A percentile compares a stretch with the other conserved stretches of the same genome.
Conservation (phyloP, 2,329 filamentous ascomycete genomes). For the Biscogniauxia mediterranea region DNA sequence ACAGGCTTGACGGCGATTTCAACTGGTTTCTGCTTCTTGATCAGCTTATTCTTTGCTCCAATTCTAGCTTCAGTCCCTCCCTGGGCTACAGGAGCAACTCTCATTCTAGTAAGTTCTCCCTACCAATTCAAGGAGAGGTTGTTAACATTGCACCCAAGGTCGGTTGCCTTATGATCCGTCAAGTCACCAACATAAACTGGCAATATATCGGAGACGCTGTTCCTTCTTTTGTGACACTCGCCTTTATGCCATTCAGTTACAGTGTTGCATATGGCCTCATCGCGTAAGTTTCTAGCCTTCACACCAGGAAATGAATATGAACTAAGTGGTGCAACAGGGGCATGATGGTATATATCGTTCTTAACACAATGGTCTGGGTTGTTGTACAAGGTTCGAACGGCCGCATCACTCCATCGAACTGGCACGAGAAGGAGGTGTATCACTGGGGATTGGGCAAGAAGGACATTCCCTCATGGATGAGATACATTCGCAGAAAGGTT, state of each 20-base stretch:
- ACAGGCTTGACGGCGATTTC: slow-evolving; percentile 71
- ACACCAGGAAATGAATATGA: slow-evolving; percentile 2
- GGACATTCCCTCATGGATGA: slow-evolving; percentile 57
- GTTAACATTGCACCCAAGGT: slow-evolving; percentile 43
- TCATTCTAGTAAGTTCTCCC: slow-evolving; percentile 57
- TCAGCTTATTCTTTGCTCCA: slow-evolving; percentile 72
- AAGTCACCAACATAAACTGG: slow-evolving; percentile 75
- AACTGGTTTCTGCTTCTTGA: slow-evolving; percentile 67
- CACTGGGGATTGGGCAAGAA: slow-evolving; percentile 52
- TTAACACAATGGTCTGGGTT: slow-evolving; percentile 52
- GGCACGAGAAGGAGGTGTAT: slow-evolving; percentile 55
- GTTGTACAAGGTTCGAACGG: slow-evolving; percentile 46
- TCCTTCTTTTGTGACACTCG: slow-evolving; percentile 72
- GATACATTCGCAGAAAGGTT: slow-evolving; percentile 36
- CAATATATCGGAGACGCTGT: slow-evolving; percentile 71
- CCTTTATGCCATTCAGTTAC: slow-evolving; percentile 76
- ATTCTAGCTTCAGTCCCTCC: slow-evolving; percentile 76
- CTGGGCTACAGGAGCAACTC: slow-evolving; percentile 73
- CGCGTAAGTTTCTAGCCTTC: slow-evolving; percentile 47
- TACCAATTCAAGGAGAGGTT: not conserved
- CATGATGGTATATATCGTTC: slow-evolving; percentile 52
- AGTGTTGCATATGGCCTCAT: slow-evolving; percentile 77
- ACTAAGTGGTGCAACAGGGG: slow-evolving; percentile 34
- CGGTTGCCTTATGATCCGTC: slow-evolving; percentile 75
- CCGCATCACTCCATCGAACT: slow-evolving; percentile 50